Conservation (phyloP, 1,284 basidiomycete species). For the Boletellus deceptivus region DNA sequence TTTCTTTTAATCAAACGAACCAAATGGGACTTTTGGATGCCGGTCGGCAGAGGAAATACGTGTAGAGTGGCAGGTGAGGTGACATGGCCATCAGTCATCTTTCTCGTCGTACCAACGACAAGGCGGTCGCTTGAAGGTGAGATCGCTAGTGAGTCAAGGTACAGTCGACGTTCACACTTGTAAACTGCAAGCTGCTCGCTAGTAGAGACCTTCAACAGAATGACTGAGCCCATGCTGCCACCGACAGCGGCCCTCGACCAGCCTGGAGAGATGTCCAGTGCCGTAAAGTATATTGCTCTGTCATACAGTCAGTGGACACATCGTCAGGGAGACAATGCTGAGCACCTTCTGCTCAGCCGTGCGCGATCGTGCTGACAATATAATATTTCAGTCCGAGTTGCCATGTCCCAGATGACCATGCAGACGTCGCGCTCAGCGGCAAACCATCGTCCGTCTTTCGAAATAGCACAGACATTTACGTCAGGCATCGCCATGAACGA, state of each 20-base stretch:
- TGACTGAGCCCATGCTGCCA: background rate
- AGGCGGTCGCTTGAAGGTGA: background rate
- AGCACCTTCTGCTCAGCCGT: background rate
- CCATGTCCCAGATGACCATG: background rate
- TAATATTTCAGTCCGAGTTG: background rate
- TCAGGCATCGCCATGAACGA: slow-evolving; percentile 1
- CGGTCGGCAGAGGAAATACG: background rate
- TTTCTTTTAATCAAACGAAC: slow-evolving; percentile 6
- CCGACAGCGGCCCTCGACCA: background rate
- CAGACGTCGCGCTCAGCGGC: background rate
- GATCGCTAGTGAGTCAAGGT: slow-evolving; percentile 2
- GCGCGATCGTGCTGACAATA: background rate
- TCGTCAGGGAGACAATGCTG: too few relatives aligned
- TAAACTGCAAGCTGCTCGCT: background rate
- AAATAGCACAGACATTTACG: background rate
- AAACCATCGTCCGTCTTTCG: background rate
- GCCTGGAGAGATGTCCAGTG: background rate
- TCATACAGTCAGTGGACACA: background rate
- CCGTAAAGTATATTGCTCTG: background rate
- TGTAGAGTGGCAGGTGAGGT: background rate
- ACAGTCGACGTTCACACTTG: background rate
- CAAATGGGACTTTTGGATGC: background rate
- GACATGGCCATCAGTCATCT: background rate
- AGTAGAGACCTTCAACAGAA: background rate
- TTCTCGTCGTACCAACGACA: background rate